phyloP scores from a whole-genome alignment of 202 grass and related monocot species.

The Dendrocalamus latiflorus region DNA sequence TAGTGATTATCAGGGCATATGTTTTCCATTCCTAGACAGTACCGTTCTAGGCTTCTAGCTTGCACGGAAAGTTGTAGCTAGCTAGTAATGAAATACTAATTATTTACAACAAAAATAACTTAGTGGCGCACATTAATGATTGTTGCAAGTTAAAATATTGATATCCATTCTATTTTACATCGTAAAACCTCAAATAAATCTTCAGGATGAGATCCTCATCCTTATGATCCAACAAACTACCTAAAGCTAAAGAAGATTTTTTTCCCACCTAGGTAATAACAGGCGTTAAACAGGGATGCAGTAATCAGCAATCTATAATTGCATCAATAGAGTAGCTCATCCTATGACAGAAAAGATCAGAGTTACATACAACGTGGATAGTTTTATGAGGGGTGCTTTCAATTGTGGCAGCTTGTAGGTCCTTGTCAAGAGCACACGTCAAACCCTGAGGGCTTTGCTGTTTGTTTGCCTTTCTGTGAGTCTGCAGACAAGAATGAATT shows the following conservation, averaged over 20 bases:
- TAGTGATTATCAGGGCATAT: background rate
- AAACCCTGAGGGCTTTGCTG: too few species aligned
- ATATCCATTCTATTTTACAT: background rate
- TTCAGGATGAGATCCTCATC: background rate
- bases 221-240: constrained; percentile 7
- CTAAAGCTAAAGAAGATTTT: background rate
- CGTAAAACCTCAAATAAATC: background rate
- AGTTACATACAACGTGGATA: constrained; percentile 50
- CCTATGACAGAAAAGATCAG: background rate
- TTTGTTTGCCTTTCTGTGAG: constrained; percentile 80
- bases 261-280: background rate
- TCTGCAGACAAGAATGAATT: constrained; percentile 40
- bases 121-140: background rate
- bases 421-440: constrained; percentile 42
- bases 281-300: background rate
- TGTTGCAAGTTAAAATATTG: background rate
- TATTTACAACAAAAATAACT: background rate
- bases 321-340: background rate
- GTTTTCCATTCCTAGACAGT: background rate
- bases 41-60: background rate
- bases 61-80: background rate
- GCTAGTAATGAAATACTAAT: background rate
- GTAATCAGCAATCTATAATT: background rate
- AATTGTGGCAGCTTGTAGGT: constrained; percentile 27
- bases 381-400: constrained; percentile 68